Evolutionary conservation across 306 rosid genomes (phyloP), one percentile per base, ranked within the genome.

Genomic region (Rosa multiflora): DNA sequence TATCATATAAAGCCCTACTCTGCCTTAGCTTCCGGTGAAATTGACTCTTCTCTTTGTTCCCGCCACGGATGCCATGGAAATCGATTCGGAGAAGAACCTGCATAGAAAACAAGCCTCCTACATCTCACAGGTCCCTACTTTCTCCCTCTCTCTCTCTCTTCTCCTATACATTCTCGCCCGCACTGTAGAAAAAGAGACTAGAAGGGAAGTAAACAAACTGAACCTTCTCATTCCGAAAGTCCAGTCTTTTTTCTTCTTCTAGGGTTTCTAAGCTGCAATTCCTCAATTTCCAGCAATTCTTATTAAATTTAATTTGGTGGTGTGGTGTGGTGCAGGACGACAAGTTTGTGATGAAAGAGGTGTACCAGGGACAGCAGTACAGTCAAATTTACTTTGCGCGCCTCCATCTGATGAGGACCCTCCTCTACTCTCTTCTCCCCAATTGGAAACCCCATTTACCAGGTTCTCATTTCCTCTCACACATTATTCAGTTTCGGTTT

Each of bases 361-460:
- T 73, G 63, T 91, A 90, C 61, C 82, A 80, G 61, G 99, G 99
- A 6, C 98, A 93, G 80, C 98, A 91, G 77, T 93, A 89, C 87
- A 91, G 99, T 79, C 98, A 95, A 39, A 90, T 95, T 61, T 93
- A 95, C 93, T 95, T 87, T 61, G 87, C 84, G 68, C 93, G 98
- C 47, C 99, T 95, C 66, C 96, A 88, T 82, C 66, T 95, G 86
- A 90, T 93, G 97, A 77, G 98, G 76, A 88, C 94, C 7, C 85
- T 95, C 29, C 83, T 95, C 68, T 87, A 86, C 75, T 90, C 99
- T 32, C 92, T 93, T 47, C 86, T 85, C 53, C 79, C 96, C 10
- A 77, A 78, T 26, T 87, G 97, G 98, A 93, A 91, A 81, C 88
- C 97, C 44, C 91, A 87, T 80, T 73, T 87, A 40, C 90, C 94